A percentile compares a stretch with the other conserved stretches of the same genome.
These are phyloP conservation scores for Colletotrichum tropicale DNA, from an alignment of 2,329 filamentous ascomycete genomes.

Conservation along the genomic window DNA sequence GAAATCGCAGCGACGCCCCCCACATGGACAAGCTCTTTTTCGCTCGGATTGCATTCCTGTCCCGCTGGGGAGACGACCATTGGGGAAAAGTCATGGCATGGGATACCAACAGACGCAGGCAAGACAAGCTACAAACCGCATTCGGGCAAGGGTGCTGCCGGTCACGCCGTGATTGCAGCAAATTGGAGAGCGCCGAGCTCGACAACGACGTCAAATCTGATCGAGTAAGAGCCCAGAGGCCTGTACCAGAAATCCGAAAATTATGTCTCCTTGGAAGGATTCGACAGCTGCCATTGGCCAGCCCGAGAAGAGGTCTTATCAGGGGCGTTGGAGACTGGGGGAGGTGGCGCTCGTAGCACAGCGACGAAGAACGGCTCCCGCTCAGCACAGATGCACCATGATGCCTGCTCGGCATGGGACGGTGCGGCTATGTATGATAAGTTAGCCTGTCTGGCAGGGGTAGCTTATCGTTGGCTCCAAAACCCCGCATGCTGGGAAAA, in stretches of 20 bases:
- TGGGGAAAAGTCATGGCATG: neutral
- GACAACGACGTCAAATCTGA: conserved; percentile 16
- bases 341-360: neutral
- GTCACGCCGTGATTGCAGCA: conserved; percentile 18
- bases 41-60: neutral
- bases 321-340: neutral
- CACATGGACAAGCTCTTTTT: conserved; percentile 9
- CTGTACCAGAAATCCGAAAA: neutral
- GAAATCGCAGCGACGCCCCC: conserved; percentile 8
- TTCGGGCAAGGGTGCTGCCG: conserved; percentile 8
- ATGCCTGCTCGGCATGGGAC: conserved; percentile 5
- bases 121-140: conserved; percentile 2
- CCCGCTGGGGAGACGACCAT: neutral
- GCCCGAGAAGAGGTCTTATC: conserved; percentile 9
- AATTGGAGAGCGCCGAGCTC: neutral
- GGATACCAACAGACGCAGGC: neutral
- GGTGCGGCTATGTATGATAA: conserved; percentile 10
- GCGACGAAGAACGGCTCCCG: conserved; percentile 5
- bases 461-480: conserved; percentile 13
- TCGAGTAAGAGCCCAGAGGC: conserved; percentile 13
- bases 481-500: conserved; percentile 19
- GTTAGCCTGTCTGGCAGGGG: conserved; percentile 14
- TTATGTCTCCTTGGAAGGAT: neutral
- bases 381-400: neutral
- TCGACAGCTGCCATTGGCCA: neutral